Conservation (phyloP, 441 rosid species). For the Populus hybrid region DNA sequence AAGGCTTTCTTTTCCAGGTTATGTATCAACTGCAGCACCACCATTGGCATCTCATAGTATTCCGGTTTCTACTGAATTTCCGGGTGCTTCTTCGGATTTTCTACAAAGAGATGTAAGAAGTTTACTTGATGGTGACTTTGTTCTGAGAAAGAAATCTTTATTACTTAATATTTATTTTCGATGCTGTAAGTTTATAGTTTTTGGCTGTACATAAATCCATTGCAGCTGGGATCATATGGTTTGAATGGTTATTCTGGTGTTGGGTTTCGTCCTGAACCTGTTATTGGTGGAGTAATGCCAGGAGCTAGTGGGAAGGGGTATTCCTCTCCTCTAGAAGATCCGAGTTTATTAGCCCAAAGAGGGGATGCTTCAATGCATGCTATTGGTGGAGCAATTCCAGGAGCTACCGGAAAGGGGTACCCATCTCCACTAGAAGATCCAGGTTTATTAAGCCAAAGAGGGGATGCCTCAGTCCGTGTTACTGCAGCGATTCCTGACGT, state of each 20-base stretch:
- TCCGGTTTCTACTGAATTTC: constrained; percentile 17
- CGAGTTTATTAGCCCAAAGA: constrained; percentile 24
- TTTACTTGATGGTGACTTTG: neutral
- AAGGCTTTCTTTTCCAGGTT: constrained; percentile 35
- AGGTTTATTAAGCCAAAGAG: constrained; percentile 23
- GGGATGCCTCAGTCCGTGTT: constrained; percentile 24
- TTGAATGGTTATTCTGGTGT: constrained; percentile 21
- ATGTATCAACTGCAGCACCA: constrained; percentile 32
- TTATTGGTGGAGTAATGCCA: constrained; percentile 22
- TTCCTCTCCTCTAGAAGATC: constrained; percentile 32
- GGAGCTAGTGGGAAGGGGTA: constrained; percentile 27
- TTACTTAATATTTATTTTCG: neutral
- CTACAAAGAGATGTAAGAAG: constrained; percentile 35
- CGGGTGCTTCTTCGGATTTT: constrained; percentile 29
- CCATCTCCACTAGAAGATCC: constrained; percentile 33
- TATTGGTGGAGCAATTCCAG: constrained; percentile 25
- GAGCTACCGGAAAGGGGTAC: constrained; percentile 26
- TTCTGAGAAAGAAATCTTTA: neutral
- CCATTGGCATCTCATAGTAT: constrained; percentile 19
- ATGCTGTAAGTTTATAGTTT: neutral
- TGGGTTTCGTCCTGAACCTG: constrained; percentile 25
- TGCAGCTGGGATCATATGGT: constrained; percentile 24
- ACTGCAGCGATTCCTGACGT: constrained; percentile 26
- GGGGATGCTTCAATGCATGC: constrained; percentile 24
- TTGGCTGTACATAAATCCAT: constrained; percentile 27